Percentiles rank a stretch among this genome's conserved stretches.
Conservation (phyloP, 2,329 filamentous ascomycete genomes). For the Pleoardoris graminearum region DNA sequence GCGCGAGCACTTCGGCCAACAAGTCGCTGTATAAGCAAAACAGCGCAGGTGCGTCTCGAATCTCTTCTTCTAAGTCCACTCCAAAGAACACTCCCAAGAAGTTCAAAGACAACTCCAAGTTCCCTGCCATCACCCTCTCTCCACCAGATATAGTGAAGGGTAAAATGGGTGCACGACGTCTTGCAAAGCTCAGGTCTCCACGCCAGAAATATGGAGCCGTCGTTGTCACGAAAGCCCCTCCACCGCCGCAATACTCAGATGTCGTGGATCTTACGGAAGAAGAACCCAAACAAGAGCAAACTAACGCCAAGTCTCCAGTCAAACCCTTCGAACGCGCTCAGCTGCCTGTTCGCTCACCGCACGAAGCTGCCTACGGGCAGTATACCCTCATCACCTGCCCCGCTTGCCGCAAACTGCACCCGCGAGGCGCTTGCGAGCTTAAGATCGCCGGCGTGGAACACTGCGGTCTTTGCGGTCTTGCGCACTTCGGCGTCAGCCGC, state of each 20-base stretch:
- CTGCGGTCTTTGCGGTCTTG: constrained; percentile 67
- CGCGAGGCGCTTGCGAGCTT: constrained; percentile 62
- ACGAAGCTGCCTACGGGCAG: constrained; percentile 26
- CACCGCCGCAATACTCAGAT: not conserved
- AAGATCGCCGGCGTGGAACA: constrained; percentile 62
- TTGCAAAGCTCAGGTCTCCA: not conserved
- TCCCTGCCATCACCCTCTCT: constrained; percentile 3
- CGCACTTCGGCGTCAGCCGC: constrained; percentile 60
- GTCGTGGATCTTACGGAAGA: not conserved
- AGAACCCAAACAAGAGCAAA: not conserved
- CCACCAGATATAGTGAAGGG: not conserved
- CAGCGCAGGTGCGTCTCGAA: constrained; percentile 23
- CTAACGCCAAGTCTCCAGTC: constrained; percentile 25
- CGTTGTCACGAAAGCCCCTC: not conserved
- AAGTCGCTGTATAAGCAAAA: constrained; percentile 25
- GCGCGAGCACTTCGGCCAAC: constrained; percentile 12
- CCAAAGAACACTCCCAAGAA: constrained; percentile 2
- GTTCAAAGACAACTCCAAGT: constrained; percentile 4
- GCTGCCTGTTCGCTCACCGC: constrained; percentile 32
- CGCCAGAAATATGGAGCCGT: not conserved
- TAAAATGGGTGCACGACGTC: not conserved
- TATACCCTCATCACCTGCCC: constrained; percentile 48
- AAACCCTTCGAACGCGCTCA: constrained; percentile 40
- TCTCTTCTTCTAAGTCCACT: constrained; percentile 14
- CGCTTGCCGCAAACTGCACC: constrained; percentile 60